Evolutionary conservation across 495 filamentous ascomycete genomes (phyloP), one percentile per base, ranked within the genome.

Genomic region (Aspergillus asperescens): DNA sequence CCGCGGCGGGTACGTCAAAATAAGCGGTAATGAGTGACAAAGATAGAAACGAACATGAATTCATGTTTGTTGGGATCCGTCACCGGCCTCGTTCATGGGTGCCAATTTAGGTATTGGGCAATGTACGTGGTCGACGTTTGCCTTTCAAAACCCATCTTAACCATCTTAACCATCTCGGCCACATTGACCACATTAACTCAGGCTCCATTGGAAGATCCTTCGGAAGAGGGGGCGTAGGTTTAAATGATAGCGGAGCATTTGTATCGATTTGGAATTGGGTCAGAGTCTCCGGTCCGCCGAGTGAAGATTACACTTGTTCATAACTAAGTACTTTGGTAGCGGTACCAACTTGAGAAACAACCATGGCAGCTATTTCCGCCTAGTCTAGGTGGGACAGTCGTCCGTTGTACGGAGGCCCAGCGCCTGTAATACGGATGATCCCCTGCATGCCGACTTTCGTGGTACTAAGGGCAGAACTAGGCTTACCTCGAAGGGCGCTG

Each of bases 221-320:
- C 40, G 40, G 40, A 24, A 43, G 16, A 43, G 40, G 40, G 19
- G 40, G 40, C 40, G 40, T 43, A 43, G n/a, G 18, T 1, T 25
- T 43, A 19, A 43, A 43, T 43, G 40, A 43, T 43, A 43, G 40
- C 15, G 18, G 40, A 23, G 40, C 38, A 41, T 41, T 23, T 41
- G 38, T n/a, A n/a, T n/a, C 16, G 40, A 9, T 43, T 43, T 43
- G 24, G n/a, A 45, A 45, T 45, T n/a, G 23, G n/a, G 42, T 45
- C 42, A 45, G n/a, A 45, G 42, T 23, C 42, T 45, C 42, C 12
- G 42, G 42, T 45, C 42, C 42, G 24, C 42, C 42, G 28, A 8
- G 42, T 27, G 18, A 15, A 45, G 42, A 45, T 45, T 45, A 10
- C 20, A 45, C 42, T 27, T 45, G 24, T 20, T 29, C 24, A 45